Conservation (phyloP, 2,329 filamentous ascomycete species). For the Phaeosphaeria sp. region DNA sequence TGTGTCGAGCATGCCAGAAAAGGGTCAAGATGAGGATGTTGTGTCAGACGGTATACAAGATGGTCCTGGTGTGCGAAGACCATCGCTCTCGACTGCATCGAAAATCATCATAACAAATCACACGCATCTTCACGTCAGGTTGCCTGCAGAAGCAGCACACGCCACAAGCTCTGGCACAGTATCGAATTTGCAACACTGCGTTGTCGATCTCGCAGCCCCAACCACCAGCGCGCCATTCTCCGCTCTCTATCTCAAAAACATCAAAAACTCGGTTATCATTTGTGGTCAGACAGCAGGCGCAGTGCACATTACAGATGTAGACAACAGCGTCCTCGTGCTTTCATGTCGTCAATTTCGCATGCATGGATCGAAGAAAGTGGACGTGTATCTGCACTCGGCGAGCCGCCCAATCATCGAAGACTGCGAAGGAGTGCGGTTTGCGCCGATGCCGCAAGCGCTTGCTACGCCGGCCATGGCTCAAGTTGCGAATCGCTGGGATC, state of each 20-base stretch:
- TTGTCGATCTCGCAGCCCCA: conserved; percentile 80
- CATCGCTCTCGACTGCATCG: conserved; percentile 64
- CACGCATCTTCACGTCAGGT: conserved; percentile 73
- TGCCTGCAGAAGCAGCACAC: conserved; percentile 73
- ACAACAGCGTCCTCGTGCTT: conserved; percentile 76
- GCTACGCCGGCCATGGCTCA: conserved; percentile 51
- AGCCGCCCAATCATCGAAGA: conserved; percentile 95
- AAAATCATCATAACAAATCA: conserved; percentile 72
- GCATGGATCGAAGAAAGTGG: conserved; percentile 81
- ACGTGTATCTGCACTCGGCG: conserved; percentile 80
- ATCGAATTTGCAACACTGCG: conserved; percentile 71
- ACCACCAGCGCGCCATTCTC: conserved; percentile 65
- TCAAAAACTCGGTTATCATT: conserved; percentile 74
- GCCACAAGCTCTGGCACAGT: conserved; percentile 76
- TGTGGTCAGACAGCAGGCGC: conserved; percentile 81
- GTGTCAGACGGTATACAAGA: conserved; percentile 10
- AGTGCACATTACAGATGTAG: conserved; percentile 79
- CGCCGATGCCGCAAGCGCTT: conserved; percentile 72
- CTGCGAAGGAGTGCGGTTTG: conserved; percentile 79
- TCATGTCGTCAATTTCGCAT: conserved; percentile 85
- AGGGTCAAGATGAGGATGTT: neutral
- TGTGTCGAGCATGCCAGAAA: neutral
- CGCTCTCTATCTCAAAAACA: conserved; percentile 71
- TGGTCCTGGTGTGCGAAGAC: conserved; percentile 46
- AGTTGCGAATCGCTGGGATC: conserved; percentile 75